Evolutionary conservation across 768 basidiomycete genomes (phyloP), one percentile per base, ranked within the genome.

Genomic region (Trametes punicea): DNA sequence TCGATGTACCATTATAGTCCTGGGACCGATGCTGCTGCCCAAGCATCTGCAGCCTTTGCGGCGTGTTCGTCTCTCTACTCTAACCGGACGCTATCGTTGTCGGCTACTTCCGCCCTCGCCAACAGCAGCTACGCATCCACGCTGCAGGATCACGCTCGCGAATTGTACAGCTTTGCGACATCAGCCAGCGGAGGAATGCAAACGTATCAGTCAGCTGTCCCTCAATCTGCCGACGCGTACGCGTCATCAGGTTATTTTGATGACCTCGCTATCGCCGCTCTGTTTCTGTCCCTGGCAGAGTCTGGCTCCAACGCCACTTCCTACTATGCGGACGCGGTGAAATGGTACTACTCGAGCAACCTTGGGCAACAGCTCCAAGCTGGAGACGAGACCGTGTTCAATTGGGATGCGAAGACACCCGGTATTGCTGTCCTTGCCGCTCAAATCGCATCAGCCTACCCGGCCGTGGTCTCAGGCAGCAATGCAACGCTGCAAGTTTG

Each of bases 21-120:
- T 0, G 95, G 94, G 42, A 97, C 95, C 0, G 94, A 98, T 62
- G 93, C 82, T 16, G 91, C 90, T 10, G 91, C 94, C 0, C 80
- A 83, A 41, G 82, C 88, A 5, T 83, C 94, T 2, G 88, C 91
- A 2, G 93, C 95, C 15, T 94, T 97, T 67, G 81, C 94, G 11
- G 82, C 93, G 0, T 93, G 90, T 63, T 87, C 94, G 2, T 80
- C 82, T 56, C 78, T 98, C 26, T 98, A 97, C 65, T 77, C 83
- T 57, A 78, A 78, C 62, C 77, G 75, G 57, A 64, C 76, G 31
- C 81, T 90, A 64, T 72, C 78, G 4, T 75, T 82, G 15, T 51
- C 69, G 1, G 70, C 81, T 1, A 82, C 86, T 15, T 85, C 88
- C 1, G 81, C 84, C 0, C 75, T 96, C 25, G 75, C 77, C 47